A percentile compares a stretch with the other conserved stretches of the same genome.
Evolutionary conservation across 2,329 filamentous ascomycete species (phyloP).

Genomic region (Colletotrichum abscissum): DNA sequence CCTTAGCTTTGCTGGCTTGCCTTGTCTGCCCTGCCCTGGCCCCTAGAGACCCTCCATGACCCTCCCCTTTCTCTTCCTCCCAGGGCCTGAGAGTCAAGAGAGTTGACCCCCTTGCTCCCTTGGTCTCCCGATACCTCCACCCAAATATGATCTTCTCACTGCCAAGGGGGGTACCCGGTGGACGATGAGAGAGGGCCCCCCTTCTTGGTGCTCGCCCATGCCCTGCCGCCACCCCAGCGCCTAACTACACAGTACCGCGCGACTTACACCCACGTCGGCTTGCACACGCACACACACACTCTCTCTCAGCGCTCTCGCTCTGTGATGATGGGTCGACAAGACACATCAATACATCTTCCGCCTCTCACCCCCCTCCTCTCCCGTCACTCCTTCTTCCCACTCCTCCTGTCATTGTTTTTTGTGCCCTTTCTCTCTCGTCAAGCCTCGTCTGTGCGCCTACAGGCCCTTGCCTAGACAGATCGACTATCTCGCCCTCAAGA

Average conservation of each 20-base stretch:
- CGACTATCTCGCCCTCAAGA: slow-evolving; percentile 34
- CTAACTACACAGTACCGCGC: slow-evolving; percentile 18
- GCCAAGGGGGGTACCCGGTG: slow-evolving; percentile 28
- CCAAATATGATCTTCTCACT: slow-evolving; percentile 36
- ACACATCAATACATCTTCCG: slow-evolving; percentile 34
- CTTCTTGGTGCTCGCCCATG: slow-evolving; percentile 21
- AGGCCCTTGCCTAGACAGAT: slow-evolving; percentile 37
- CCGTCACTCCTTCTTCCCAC: slow-evolving; percentile 21
- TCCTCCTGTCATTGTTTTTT: slow-evolving; percentile 31
- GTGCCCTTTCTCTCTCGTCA: slow-evolving; percentile 27
- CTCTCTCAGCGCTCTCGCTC: slow-evolving; percentile 4
- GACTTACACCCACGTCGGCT: slow-evolving; percentile 34
- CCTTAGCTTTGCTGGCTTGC: slow-evolving; percentile 18
- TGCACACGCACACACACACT: slow-evolving; percentile 4
- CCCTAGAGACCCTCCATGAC: slow-evolving; percentile 8
- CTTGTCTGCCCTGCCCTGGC: slow-evolving; percentile 22
- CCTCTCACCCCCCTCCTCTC: slow-evolving; percentile 33
- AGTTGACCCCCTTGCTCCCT: slow-evolving; percentile 36
- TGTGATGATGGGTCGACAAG: slow-evolving; percentile 27
- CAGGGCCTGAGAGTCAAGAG: slow-evolving; percentile 14
- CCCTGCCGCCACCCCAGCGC: slow-evolving; percentile 35
- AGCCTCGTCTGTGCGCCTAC: slow-evolving; percentile 35
- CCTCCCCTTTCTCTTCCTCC: slow-evolving; percentile 32
- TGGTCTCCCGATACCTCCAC: slow-evolving; percentile 35
- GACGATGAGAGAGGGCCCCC: slow-evolving; percentile 1